Percentiles rank a stretch among this genome's conserved stretches.
These are phyloP conservation scores for Thielaviopsis ethacetica DNA, from an alignment of 2,329 filamentous ascomycete species.

Conservation along the genomic window DNA sequence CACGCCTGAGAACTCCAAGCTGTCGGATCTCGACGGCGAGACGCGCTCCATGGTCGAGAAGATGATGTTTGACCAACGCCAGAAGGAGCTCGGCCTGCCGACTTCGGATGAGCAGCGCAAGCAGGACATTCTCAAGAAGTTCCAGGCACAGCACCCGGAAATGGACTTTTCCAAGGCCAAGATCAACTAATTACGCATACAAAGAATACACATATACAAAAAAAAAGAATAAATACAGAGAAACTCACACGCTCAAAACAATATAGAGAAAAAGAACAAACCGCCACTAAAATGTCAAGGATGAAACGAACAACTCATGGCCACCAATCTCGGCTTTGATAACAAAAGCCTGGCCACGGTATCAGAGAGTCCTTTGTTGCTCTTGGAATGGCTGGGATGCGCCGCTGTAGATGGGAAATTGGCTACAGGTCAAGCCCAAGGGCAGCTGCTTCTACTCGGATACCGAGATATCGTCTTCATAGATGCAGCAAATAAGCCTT, in stretches of 20 bases:
- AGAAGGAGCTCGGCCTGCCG: conserved; percentile 83
- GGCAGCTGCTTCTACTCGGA: not conserved
- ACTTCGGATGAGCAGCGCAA: conserved; percentile 94
- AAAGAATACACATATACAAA: not conserved
- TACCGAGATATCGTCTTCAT: not conserved
- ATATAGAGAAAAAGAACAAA: no score
- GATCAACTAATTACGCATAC: conserved; percentile 29
- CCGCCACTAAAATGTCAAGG: conserved; percentile 26
- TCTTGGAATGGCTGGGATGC: conserved; percentile 40
- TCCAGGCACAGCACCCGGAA: conserved; percentile 63
- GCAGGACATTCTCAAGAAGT: conserved; percentile 80
- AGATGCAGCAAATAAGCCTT: not conserved
- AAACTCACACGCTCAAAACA: no score
- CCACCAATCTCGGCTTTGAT: conserved; percentile 28
- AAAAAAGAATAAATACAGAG: not conserved
- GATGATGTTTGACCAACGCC: conserved; percentile 99
- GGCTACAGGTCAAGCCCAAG: not conserved
- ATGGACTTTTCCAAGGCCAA: conserved; percentile 59
- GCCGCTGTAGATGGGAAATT: conserved; percentile 34
- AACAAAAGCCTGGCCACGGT: conserved; percentile 23
- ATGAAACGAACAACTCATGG: conserved; percentile 40
- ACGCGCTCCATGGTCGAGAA: conserved; percentile 98
- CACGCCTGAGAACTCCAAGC: conserved; percentile 76
- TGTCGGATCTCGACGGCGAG: conserved; percentile 86
- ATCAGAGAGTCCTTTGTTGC: conserved; percentile 43